These are phyloP conservation scores for Pseudocercospora musae DNA, from an alignment of 2,329 filamentous ascomycete species.

Conservation along the genomic window DNA sequence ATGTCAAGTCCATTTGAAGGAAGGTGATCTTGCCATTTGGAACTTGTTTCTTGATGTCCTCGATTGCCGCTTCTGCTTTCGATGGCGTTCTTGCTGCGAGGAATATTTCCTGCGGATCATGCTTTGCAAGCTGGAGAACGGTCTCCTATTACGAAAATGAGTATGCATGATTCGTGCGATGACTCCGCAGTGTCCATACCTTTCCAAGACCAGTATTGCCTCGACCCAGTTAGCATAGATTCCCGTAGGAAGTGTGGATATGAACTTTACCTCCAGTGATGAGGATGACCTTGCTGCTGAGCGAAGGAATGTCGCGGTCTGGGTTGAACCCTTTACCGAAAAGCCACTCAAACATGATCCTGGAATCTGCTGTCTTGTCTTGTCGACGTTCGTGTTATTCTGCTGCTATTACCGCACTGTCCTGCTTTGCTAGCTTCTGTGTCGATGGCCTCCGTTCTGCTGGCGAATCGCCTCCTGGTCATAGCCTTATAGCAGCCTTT, in stretches of 20 bases:
- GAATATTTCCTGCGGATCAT: slow-evolving; percentile 47
- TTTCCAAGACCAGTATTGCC: slow-evolving; percentile 49
- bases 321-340: slow-evolving; percentile 30
- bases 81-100: slow-evolving; percentile 45
- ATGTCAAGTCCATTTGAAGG: slow-evolving; percentile 51
- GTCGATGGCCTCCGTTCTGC: neutral
- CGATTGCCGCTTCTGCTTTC: slow-evolving; percentile 43
- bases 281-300: slow-evolving; percentile 33
- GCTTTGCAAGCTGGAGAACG: slow-evolving; percentile 44
- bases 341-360: slow-evolving; percentile 19
- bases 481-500: neutral
- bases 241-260: neutral
- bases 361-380: neutral
- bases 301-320: slow-evolving; percentile 32
- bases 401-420: neutral
- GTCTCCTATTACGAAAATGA: slow-evolving; percentile 33
- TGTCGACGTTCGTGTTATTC: neutral
- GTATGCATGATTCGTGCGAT: neutral
- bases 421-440: neutral
- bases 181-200: neutral
- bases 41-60: slow-evolving; percentile 37
- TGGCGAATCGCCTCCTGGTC: neutral
- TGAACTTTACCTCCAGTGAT: slow-evolving; percentile 24
- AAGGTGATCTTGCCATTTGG: slow-evolving; percentile 42
- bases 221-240: neutral